Evolutionary conservation across 768 basidiomycete genomes (phyloP).

Genomic region (Podaxis sp.): DNA sequence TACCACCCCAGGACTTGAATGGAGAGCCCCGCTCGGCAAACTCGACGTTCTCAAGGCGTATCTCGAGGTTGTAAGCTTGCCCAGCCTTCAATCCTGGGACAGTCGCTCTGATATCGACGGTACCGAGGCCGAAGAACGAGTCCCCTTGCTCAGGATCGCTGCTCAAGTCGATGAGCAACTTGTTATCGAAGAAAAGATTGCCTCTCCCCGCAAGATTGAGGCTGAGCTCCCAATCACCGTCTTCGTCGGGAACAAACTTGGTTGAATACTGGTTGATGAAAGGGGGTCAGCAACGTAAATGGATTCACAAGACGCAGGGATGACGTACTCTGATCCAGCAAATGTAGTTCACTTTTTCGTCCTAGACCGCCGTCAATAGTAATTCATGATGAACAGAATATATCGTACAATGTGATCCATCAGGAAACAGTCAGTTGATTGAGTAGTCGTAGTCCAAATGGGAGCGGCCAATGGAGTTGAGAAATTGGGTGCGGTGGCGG

Average conservation of each 20-base stretch:
- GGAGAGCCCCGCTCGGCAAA: conserved; percentile 34
- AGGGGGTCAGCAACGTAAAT: background rate
- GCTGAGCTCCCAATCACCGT: conserved; percentile 52
- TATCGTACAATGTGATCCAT: conserved; percentile 42
- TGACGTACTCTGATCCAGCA: conserved; percentile 41
- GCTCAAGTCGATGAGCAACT: conserved; percentile 46
- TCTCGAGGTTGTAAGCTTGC: conserved; percentile 38
- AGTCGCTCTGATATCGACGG: conserved; percentile 35
- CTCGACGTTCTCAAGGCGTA: conserved; percentile 33
- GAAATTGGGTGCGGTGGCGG: conserved; percentile 28
- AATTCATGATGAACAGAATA: background rate
- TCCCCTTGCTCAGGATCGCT: conserved; percentile 36
- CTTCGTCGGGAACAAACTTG: conserved; percentile 50
- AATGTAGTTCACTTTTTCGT: conserved; percentile 41
- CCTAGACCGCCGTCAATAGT: conserved; percentile 21
- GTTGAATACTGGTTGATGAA: conserved; percentile 33
- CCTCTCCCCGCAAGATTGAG: conserved; percentile 43
- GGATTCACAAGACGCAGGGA: background rate
- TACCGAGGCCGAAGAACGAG: conserved; percentile 44
- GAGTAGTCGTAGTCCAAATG: conserved; percentile 40
- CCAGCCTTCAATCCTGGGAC: conserved; percentile 42
- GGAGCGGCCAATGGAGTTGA: conserved; percentile 21
- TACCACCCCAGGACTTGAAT: conserved; percentile 40
- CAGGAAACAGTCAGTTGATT: conserved; percentile 35
- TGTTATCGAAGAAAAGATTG: conserved; percentile 52